Base-by-base conservation (phyloP, 352 stramenopile genomes). In the Phytophthora uliginosa region DNA sequence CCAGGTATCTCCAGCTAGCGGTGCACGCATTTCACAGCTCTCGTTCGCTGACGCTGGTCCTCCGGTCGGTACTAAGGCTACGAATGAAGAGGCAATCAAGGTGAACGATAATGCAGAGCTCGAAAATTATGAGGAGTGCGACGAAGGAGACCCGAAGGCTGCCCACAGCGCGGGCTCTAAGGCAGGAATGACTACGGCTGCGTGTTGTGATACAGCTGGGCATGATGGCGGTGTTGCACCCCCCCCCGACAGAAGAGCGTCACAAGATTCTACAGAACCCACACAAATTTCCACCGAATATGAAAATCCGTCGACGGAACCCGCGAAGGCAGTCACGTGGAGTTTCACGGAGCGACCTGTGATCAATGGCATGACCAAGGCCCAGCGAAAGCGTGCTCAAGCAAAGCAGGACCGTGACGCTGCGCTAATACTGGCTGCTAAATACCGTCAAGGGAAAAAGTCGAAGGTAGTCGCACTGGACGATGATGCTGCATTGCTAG, bases 341-440 rank as follows among this genome's bases (percentile, higher is more conserved):
- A 22, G 2, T 1, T 68, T 68, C 9, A 15, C 50, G 7, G 24
- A 60, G 7, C 22, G 50, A 5, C 50, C 50, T 4, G 12, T 51
- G 1, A 54, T 68, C 36, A 64, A 31, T 12, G n/a, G 54, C 6
- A 60, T 60, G 54, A 33, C 50, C 5, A 68, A 68, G 61, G 34
- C 33, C 13, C 61, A 68, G 18, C 31, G 17, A 2, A 60, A 60
- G 28, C 33, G 28, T 33, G 54, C 31, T n/a, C 8, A 60, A 20
- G 54, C 18, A 13, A 47, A 34, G n/a, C 31, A 60, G 13, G 33
- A 60, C 20, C 45, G 45, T 12, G 45, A 28, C 0, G n/a, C n/a
- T 17, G 45, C 45, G 26, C 5, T 52, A 26, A n/a, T 28, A 52
- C 18, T 28, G 45, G n/a, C 45, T 6, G 45, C n/a, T 28, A 52